These are phyloP conservation scores for Biscogniauxia marginata DNA, from an alignment of 2,329 filamentous ascomycete species.

Conservation along the genomic window DNA sequence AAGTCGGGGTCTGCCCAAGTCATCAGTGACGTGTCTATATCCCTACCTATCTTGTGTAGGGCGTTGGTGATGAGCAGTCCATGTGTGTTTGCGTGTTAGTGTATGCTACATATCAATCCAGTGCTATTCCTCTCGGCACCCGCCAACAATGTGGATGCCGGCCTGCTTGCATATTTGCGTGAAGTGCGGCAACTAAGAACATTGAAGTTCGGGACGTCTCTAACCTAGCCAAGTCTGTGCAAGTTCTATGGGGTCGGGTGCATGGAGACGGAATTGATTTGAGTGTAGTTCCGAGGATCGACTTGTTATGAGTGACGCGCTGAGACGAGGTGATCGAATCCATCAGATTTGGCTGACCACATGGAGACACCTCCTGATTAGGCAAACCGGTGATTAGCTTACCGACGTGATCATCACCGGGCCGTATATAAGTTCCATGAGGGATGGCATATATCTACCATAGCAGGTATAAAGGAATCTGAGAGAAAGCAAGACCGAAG, in stretches of 20 bases:
- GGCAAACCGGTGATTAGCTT: neutral
- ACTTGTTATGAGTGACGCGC: neutral
- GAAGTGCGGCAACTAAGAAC: neutral
- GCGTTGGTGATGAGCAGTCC: neutral
- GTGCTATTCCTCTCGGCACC: neutral
- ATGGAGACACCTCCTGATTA: neutral
- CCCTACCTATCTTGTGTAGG: neutral
- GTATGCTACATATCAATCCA: neutral
- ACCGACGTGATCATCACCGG: neutral
- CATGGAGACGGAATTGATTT: neutral
- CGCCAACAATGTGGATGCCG: neutral
- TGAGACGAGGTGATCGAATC: neutral
- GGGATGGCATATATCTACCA: neutral
- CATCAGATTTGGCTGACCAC: neutral
- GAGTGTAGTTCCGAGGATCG: neutral
- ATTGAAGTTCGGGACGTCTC: neutral
- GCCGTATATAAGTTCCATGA: neutral
- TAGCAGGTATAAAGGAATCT: neutral
- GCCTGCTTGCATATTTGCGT: neutral
- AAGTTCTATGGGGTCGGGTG: neutral
- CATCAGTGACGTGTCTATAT: neutral
- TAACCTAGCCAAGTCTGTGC: neutral
- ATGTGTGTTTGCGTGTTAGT: neutral
- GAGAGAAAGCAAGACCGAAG: neutral
- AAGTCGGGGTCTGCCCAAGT: neutral